Percentiles rank a stretch among this genome's conserved stretches.
Evolutionary conservation across 495 filamentous ascomycete genomes (phyloP).

Genomic region (Aspergillus saccharolyticus): DNA sequence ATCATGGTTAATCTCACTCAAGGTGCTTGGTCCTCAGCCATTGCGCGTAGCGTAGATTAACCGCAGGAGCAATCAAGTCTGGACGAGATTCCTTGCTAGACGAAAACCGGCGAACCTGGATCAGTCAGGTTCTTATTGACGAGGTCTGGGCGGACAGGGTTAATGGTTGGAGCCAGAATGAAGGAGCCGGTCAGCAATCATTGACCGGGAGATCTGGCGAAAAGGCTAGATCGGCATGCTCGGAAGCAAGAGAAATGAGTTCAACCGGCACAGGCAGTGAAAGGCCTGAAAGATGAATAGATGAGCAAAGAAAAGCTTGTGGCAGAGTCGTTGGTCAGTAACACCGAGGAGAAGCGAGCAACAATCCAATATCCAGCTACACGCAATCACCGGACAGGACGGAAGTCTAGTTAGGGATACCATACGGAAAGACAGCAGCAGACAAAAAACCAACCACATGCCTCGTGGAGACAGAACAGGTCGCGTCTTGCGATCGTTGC

Average conservation of each 20-base stretch:
- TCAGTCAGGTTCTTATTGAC: no score
- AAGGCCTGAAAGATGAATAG: not conserved
- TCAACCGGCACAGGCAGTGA: not conserved
- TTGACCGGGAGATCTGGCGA: not conserved
- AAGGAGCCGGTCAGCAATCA: not conserved
- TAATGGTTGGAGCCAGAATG: not conserved
- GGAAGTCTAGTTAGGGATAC: not conserved
- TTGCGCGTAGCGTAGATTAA: no score
- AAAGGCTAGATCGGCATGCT: not conserved
- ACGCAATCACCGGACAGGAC: not conserved
- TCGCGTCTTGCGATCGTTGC: no score
- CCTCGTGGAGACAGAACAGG: not conserved
- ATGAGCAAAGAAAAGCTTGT: not conserved
- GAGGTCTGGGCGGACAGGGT: no score
- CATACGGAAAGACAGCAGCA: no score
- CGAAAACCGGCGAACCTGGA: no score
- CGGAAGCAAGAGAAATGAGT: not conserved
- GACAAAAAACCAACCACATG: not conserved
- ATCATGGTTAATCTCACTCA: no score
- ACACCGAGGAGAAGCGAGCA: not conserved
- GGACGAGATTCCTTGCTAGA: no score
- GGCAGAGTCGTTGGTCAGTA: not conserved
- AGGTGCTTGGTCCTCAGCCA: no score
- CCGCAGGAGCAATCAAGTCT: no score
- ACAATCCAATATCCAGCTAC: not conserved